Evolutionary conservation across 2,329 filamentous ascomycete genomes (phyloP).

Genomic region (Aspergillus ustus): DNA sequence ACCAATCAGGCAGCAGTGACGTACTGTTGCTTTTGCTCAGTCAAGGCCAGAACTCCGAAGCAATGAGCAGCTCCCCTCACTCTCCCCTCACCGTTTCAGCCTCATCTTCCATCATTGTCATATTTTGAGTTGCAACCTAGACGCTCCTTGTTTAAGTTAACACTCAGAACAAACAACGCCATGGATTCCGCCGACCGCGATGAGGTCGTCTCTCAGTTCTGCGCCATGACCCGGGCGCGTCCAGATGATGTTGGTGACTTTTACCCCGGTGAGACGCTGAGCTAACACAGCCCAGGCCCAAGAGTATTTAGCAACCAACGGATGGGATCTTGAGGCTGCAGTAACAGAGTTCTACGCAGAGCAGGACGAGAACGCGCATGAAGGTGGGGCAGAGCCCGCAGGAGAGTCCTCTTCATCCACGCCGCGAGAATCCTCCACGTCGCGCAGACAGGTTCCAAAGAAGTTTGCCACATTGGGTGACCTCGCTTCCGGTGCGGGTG

Average conservation of each 20-base stretch:
- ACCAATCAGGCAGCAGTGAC: conserved; percentile 47
- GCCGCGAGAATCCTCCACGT: conserved; percentile 35
- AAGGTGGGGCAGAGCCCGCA: conserved; percentile 34
- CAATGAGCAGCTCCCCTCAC: background rate
- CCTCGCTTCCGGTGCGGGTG: conserved; percentile 44
- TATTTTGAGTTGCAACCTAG: background rate
- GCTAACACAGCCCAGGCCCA: conserved; percentile 57
- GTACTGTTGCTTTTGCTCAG: conserved; percentile 30
- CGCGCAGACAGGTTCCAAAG: conserved; percentile 43
- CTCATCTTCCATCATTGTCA: background rate
- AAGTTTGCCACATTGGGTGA: conserved; percentile 55
- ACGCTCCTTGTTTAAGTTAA: background rate
- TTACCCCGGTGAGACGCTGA: background rate
- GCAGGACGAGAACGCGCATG: conserved; percentile 46
- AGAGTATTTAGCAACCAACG: conserved; percentile 66
- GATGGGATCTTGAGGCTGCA: conserved; percentile 70
- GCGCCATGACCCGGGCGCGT: conserved; percentile 58
- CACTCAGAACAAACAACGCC: conserved; percentile 5
- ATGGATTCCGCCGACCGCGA: conserved; percentile 44
- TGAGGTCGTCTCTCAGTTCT: conserved; percentile 57
- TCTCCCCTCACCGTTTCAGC: background rate
- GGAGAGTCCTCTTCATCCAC: conserved; percentile 39
- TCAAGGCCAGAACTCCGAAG: conserved; percentile 5
- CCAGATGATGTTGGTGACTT: conserved; percentile 52
- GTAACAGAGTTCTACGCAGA: conserved; percentile 64